Percentiles rank a stretch among this genome's conserved stretches.
phyloP scores from a whole-genome alignment of 169 alveolate genomes.

The Plasmodium sp. region DNA sequence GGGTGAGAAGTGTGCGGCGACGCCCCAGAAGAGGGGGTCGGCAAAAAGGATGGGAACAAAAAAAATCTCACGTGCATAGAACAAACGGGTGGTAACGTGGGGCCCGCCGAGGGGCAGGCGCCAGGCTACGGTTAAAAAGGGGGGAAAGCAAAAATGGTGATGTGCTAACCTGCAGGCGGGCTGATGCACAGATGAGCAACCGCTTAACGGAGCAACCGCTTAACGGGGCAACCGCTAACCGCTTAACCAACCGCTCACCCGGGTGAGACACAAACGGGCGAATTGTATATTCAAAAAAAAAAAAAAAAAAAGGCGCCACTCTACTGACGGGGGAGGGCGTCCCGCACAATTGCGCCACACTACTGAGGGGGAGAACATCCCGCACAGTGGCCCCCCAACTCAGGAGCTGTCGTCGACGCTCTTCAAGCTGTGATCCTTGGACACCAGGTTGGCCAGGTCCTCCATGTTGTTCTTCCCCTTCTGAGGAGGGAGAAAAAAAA shows the following conservation, averaged over 20 bases:
- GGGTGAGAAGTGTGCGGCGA: background rate
- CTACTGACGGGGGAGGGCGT: background rate
- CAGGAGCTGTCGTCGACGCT: slow-evolving; percentile 21
- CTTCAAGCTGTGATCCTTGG: slow-evolving; percentile 17
- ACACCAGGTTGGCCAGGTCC: background rate
- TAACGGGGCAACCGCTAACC: background rate
- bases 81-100: background rate
- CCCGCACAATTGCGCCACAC: background rate
- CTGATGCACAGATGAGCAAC: background rate
- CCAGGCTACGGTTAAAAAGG: background rate
- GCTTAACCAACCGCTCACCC: background rate
- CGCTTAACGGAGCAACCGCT: background rate
- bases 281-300: background rate
- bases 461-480: slow-evolving; percentile 1
- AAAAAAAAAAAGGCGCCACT: background rate
- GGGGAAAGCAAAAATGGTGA: background rate
- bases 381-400: background rate
- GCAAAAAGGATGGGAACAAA: background rate
- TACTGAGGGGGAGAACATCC: background rate
- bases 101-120: background rate
- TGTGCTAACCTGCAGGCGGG: background rate
- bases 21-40: background rate
- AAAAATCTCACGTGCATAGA: background rate
- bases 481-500: background rate
- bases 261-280: background rate